Conservation (phyloP, 2,329 filamentous ascomycete species). For the Thelonectria blattea region DNA sequence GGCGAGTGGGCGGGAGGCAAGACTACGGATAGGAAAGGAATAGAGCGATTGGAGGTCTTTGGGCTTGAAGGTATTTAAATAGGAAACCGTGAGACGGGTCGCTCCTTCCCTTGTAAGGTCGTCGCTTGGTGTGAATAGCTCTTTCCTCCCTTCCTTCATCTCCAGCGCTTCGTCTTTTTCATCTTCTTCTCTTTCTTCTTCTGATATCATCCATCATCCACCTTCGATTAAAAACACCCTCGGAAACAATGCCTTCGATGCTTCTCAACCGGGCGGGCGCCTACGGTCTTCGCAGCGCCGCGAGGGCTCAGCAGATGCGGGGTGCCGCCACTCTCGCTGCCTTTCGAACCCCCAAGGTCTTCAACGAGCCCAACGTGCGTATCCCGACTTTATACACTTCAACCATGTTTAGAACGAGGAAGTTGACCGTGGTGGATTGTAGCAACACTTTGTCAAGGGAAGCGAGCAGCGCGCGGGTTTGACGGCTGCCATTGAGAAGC, state of each 20-base stretch:
- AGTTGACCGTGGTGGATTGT: slow-evolving; percentile 17
- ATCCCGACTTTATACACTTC: not conserved
- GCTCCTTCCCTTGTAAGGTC: slow-evolving; percentile 8
- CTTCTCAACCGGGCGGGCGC: slow-evolving; percentile 43
- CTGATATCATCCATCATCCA: slow-evolving; percentile 33
- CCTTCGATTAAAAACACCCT: slow-evolving; percentile 13
- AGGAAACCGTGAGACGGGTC: slow-evolving; percentile 15
- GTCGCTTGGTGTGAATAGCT: not conserved
- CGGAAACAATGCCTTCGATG: slow-evolving; percentile 43
- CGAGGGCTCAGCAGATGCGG: slow-evolving; percentile 39
- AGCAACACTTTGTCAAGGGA: slow-evolving; percentile 90
- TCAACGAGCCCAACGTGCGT: slow-evolving; percentile 95
- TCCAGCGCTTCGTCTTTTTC: slow-evolving; percentile 13
- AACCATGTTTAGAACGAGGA: not conserved
- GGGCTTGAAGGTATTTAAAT: not conserved
- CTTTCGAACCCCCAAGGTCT: slow-evolving; percentile 86
- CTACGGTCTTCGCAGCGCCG: slow-evolving; percentile 40
- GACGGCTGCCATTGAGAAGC: slow-evolving; percentile 71
- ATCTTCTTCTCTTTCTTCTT: slow-evolving; percentile 18
- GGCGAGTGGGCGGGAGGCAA: slow-evolving; percentile 8
- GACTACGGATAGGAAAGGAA: not conserved
- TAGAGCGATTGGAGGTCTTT: not conserved
- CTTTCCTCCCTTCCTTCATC: slow-evolving; percentile 22
- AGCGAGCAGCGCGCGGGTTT: slow-evolving; percentile 80
- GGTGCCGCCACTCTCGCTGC: slow-evolving; percentile 69